Evolutionary conservation across 495 filamentous ascomycete genomes (phyloP).

Genomic region (Podospora bellae-mahoneyi): DNA sequence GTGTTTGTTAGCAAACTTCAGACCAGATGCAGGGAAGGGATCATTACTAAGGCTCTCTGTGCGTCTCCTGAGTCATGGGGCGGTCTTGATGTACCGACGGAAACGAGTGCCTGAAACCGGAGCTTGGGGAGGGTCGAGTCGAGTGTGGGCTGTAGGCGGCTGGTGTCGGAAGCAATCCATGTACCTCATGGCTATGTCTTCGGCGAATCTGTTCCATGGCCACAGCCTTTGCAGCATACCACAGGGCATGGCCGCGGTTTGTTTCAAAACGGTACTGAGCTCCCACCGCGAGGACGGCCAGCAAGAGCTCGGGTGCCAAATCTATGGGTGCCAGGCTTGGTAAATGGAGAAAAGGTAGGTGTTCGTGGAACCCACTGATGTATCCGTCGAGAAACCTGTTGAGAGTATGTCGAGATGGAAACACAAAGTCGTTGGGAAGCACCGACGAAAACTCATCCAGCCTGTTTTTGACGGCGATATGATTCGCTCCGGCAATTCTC

Average conservation of each 20-base stretch:
- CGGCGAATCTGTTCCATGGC: slow-evolving; percentile 52
- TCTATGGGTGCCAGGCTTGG: slow-evolving; percentile 56
- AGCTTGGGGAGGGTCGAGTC: slow-evolving; percentile 49
- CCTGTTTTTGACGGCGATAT: slow-evolving; percentile 58
- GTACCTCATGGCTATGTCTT: slow-evolving; percentile 50
- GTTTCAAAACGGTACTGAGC: slow-evolving; percentile 70
- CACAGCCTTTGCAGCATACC: slow-evolving; percentile 61
- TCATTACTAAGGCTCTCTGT: slow-evolving; percentile 50
- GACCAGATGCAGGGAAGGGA: slow-evolving; percentile 5
- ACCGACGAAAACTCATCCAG: slow-evolving; percentile 64
- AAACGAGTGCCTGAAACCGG: slow-evolving; percentile 49
- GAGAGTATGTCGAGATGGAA: slow-evolving; percentile 61
- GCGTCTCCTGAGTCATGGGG: slow-evolving; percentile 50
- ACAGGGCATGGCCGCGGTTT: slow-evolving; percentile 62
- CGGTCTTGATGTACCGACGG: slow-evolving; percentile 50
- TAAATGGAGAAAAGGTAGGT: slow-evolving; percentile 66
- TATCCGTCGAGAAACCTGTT: slow-evolving; percentile 66
- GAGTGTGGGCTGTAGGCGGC: slow-evolving; percentile 52
- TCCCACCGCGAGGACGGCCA: slow-evolving; percentile 63
- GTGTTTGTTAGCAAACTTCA: slow-evolving; percentile 23
- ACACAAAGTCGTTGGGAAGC: slow-evolving; percentile 63
- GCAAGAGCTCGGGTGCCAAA: slow-evolving; percentile 55
- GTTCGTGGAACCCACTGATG: slow-evolving; percentile 63
- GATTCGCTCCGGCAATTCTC: slow-evolving; percentile 63
- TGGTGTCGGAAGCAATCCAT: slow-evolving; percentile 47